Base-by-base conservation (phyloP, 257 asterid genomes). In the Penstemon davidsonii region DNA sequence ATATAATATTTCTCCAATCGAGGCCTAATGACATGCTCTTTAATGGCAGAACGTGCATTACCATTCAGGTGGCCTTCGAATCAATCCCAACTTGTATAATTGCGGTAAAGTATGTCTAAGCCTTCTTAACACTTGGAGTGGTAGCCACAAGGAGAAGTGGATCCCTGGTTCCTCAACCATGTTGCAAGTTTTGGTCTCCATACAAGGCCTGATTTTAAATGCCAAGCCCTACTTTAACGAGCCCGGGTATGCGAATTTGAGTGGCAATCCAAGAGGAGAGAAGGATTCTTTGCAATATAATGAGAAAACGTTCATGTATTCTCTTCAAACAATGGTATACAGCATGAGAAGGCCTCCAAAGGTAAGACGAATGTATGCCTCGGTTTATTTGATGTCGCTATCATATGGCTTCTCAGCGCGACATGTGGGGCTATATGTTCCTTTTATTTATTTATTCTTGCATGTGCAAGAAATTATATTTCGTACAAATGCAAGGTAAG, bases 71-170 rank as follows among this genome's bases (percentile, higher is more conserved):
- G 97, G 98, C 41, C 89, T 86, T 67, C 87, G 96, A 64, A 80
- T 93, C 79, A 90, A 93, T 71, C 98, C 98, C 2, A 93, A 93
- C 74, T 69, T 90, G 71, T 93, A 93, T 72, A 64, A 70, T 37
- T 76, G 81, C 64, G 98, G 98, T 33, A 90, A 90, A 84, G 98
- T 93, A 49, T 93, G 98, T 75, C 80, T 90, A 71, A 90, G 97
- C 82, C 91, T 93, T 74, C 95, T 93, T 37, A 88, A 90, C 73
- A 90, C 98, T 50, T 93, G 98, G 98, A 52, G 49, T 58, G 98
- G 98, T 52, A 60, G 73, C 64, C 71, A 67, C 52, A 70, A 85
- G 78, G 98, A 93, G 78, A 84, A 71, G 75, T 93, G 98, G 98
- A 81, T 86, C 68, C 87, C 94, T 42, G 78, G 78, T 41, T 72